These are phyloP conservation scores for Bretziella fagacearum DNA, from an alignment of 2,329 filamentous ascomycete species.

Conservation along the genomic window DNA sequence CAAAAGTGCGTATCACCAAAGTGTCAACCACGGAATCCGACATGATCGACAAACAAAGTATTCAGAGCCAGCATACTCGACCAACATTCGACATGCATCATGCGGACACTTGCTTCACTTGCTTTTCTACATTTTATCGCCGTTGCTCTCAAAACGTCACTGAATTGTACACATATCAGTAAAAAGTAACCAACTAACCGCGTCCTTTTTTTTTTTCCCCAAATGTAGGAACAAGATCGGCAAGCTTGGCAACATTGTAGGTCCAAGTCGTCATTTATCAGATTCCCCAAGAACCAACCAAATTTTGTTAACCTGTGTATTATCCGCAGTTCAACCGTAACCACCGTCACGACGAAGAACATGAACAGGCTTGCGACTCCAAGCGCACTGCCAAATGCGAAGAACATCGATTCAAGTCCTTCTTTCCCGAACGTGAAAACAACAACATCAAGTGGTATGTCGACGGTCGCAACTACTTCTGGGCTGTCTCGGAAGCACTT, in stretches of 20 bases:
- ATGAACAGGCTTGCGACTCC: slow-evolving; percentile 67
- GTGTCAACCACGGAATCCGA: neutral
- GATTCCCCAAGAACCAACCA: neutral
- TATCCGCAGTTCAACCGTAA: slow-evolving; percentile 53
- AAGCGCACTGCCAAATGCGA: slow-evolving; percentile 59
- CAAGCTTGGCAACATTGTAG: slow-evolving; percentile 44
- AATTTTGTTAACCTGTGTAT: neutral
- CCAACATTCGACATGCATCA: too few species aligned
- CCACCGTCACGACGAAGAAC: slow-evolving; percentile 84
- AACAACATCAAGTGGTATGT: slow-evolving; percentile 96
- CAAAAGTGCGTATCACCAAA: slow-evolving; percentile 32
- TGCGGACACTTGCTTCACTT: too few species aligned
- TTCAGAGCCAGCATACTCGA: too few species aligned
- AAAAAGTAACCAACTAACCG: neutral
- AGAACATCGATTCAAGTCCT: slow-evolving; percentile 72
- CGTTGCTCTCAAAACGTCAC: too few species aligned
- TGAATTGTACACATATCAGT: neutral
- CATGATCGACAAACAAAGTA: too few species aligned
- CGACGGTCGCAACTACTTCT: slow-evolving; percentile 88
- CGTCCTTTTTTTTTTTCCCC: slow-evolving; percentile 1
- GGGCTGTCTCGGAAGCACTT: slow-evolving; percentile 78
- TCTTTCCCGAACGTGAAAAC: slow-evolving; percentile 68
- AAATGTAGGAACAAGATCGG: slow-evolving; percentile 37
- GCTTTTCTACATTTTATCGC: too few species aligned
- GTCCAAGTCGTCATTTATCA: slow-evolving; percentile 15